Evolutionary conservation across 2,329 filamentous ascomycete genomes (phyloP), one percentile per base, ranked within the genome.

Genomic region (Metarhizium humberi): DNA sequence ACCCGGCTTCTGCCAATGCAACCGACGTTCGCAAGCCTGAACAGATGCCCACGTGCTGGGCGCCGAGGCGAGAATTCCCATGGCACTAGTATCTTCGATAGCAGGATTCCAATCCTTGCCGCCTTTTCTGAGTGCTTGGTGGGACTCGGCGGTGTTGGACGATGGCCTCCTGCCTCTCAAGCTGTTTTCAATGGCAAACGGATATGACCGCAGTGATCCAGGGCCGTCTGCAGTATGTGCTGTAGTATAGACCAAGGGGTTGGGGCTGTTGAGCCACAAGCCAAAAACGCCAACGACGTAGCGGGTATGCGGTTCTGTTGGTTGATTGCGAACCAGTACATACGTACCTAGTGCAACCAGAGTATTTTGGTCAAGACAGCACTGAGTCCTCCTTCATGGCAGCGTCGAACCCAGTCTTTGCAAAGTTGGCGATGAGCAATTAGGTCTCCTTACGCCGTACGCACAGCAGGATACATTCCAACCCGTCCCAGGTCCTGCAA

Each of bases 41-140:
- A 18, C 42, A 8, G 20, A 45, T 25, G n/a, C 18, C 42, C n/a
- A 45, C 18, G 6, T 20, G n/a, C n/a, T 45, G 7, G 42, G 2
- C 16, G n/a, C n/a, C n/a, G 18, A 53, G 40, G 30, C 49, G 53
- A 52, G 38, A 32, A 46, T 45, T 25, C 34, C 51, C 38, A 47
- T 48, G 30, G 36, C 46, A 52, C 20, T 46, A 25, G 25, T 25
- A 40, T 51, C 45, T 11, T 51, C 42, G 51, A 25, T 40, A 42
- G 30, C 40, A 60, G 64, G 64, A 66, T 62, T 52, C 51, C 10
- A 10, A 66, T 62, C 64, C 64, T 61, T 66, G 64, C 55, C 40
- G 42, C 57, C 58, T 55, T 56, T 50, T 59, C 56, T 57, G 52
- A 25, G 42, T 45, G 16, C n/a, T 11, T 25, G 16, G 42, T 45